Base-by-base conservation (phyloP, 495 filamentous ascomycete genomes). In the Hyphodiscus hymeniophilus region DNA sequence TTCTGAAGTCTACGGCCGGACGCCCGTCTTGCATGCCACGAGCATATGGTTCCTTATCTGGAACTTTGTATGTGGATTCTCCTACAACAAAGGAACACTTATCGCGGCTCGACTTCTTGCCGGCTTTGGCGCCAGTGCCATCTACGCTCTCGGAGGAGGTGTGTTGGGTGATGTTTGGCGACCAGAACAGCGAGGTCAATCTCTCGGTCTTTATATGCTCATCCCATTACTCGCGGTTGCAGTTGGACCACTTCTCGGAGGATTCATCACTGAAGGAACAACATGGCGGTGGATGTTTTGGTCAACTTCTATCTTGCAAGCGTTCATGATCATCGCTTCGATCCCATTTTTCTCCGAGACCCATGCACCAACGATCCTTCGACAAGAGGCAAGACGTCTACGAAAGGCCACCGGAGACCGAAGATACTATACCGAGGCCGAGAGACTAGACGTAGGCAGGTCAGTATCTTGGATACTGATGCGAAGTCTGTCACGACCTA, bases 201-300 rank as follows among this genome's bases (percentile, higher is more conserved):
- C 85, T 3, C 87, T 91, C 80, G 83, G 84, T 16, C 78, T 84
- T 23, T 89, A 88, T 63, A 77, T 75, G 17, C 80, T 85, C 20
- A 82, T 83, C 21, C 85, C 85, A 0, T 85, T 91, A 57, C 69
- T 87, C 22, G 86, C 85, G 5, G 84, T 84, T 39, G 83, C 84
- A 7, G 74, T 75, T 51, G 79, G 79, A 57, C 85, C 85, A 7
- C 75, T 92, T 7, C 71, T 80, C 18, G 87, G 87, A 60, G 87
- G 87, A 26, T 87, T 79, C 62, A 66, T 91, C 7, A 67, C 72
- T 11, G 79, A 84, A 47, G 69, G 70, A 5, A 66, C 69, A 0
- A 81, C 79, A 42, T 92, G 87, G 87, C 69, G 83, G 45, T 92
- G 87, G 87, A 72, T 91, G 3, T 90, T 89, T 70, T 89, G 85